A percentile compares a stretch with the other conserved stretches of the same genome.
phyloP scores from a whole-genome alignment of 2,329 filamentous ascomycete genomes.

The Fonsecaea monophora region DNA sequence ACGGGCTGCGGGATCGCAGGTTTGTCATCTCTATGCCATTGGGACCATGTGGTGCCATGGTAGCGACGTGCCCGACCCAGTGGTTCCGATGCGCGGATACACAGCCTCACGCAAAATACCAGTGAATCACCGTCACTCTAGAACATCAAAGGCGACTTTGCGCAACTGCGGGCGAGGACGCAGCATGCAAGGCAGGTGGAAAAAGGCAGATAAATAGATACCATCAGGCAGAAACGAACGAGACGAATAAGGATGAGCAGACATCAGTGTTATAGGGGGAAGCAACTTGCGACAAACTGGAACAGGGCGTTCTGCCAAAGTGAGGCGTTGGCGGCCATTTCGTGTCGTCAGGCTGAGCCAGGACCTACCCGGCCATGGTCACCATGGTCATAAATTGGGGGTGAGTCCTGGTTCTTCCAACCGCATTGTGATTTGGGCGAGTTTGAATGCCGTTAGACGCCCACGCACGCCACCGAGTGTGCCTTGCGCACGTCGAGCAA shows the following conservation, averaged over 20 bases:
- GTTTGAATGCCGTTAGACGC: not conserved
- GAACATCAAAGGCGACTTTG: not conserved
- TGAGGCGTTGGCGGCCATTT: not conserved
- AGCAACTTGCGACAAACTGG: not conserved
- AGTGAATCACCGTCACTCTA: not conserved
- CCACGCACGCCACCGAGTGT: not conserved
- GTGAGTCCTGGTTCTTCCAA: not conserved
- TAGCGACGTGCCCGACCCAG: not conserved
- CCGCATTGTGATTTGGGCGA: not conserved
- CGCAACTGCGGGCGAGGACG: not conserved
- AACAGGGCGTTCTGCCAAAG: not conserved
- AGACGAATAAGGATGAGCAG: conserved; percentile 1
- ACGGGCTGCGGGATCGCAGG: conserved; percentile 3
- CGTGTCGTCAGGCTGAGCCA: conserved; percentile 4
- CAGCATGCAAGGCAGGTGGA: not conserved
- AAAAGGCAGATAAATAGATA: not conserved
- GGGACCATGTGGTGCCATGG: not conserved
- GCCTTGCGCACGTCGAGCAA: not conserved
- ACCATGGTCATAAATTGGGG: not conserved
- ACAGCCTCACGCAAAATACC: not conserved
- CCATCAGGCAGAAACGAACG: not conserved
- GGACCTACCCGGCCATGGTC: not conserved
- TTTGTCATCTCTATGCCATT: not conserved
- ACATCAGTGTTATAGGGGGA: not conserved
- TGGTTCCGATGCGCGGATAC: not conserved